Evolutionary conservation across 257 asterid genomes (phyloP).

Genomic region (Primulina huaijiensis): DNA sequence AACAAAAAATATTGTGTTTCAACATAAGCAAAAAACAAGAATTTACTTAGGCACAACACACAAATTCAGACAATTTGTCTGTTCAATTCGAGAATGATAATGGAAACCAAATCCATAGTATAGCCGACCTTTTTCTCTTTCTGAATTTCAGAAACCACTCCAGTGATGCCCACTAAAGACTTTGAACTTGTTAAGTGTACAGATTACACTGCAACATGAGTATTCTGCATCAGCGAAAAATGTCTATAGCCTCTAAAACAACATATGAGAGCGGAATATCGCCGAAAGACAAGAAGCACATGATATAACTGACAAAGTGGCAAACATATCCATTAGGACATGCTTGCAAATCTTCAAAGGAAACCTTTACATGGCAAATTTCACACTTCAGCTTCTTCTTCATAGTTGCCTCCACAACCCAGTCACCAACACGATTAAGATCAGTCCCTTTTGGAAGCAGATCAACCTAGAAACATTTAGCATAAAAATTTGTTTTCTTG

Average conservation of each 20-base stretch:
- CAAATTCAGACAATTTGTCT: slow-evolving; percentile 15
- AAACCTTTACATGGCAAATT: slow-evolving; percentile 11
- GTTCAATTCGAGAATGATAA: slow-evolving; percentile 21
- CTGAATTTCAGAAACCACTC: slow-evolving; percentile 92
- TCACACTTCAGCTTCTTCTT: slow-evolving; percentile 95
- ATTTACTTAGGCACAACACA: slow-evolving; percentile 4
- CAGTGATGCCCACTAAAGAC: slow-evolving; percentile 91
- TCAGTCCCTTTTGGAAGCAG: slow-evolving; percentile 99
- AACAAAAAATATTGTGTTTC: slow-evolving; percentile 1
- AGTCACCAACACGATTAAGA: slow-evolving; percentile 90
- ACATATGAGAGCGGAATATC: slow-evolving; percentile 11
- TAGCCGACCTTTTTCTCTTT: slow-evolving; percentile 79
- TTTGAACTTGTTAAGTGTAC: slow-evolving; percentile 95
- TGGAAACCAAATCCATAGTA: slow-evolving; percentile 8
- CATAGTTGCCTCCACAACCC: slow-evolving; percentile 98
- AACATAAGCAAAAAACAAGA: slow-evolving; percentile 8
- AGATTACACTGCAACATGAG: slow-evolving; percentile 64
- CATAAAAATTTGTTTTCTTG: slow-evolving; percentile 10
- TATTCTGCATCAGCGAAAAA: slow-evolving; percentile 18
- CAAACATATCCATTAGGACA: neutral
- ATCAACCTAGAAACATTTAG: slow-evolving; percentile 57
- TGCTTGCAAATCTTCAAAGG: slow-evolving; percentile 4
- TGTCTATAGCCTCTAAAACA: slow-evolving; percentile 24
- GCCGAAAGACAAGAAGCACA: slow-evolving; percentile 6
- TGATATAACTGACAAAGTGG: neutral